A percentile compares a stretch with the other conserved stretches of the same genome.
Evolutionary conservation across 2,329 filamentous ascomycete species (phyloP).

Genomic region (Cladosporium velox): DNA sequence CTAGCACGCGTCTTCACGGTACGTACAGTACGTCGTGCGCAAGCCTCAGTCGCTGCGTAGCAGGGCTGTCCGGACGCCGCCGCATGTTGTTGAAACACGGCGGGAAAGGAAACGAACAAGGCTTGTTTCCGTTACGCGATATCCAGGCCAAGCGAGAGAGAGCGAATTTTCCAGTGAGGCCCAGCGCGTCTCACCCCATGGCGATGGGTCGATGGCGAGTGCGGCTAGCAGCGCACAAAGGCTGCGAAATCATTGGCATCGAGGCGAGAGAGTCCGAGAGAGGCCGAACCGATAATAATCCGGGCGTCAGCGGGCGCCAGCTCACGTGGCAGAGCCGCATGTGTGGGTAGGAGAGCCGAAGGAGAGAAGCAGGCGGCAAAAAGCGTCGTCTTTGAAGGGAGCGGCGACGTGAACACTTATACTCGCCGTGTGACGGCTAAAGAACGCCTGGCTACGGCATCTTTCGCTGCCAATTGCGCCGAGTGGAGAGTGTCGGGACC

Average conservation of each 20-base stretch:
- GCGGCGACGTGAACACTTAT: slow-evolving; percentile 15
- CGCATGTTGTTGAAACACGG: slow-evolving; percentile 9
- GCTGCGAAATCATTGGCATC: background rate
- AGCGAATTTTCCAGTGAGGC: slow-evolving; percentile 14
- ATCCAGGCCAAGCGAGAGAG: background rate
- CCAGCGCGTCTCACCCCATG: slow-evolving; percentile 15
- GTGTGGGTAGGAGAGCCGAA: background rate
- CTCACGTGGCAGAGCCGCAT: slow-evolving; percentile 12
- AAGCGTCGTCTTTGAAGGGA: background rate
- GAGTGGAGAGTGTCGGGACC: slow-evolving; percentile 20
- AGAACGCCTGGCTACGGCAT: slow-evolving; percentile 16
- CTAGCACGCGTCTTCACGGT: background rate
- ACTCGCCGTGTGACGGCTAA: slow-evolving; percentile 19
- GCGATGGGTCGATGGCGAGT: slow-evolving; percentile 8
- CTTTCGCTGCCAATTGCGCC: slow-evolving; percentile 10
- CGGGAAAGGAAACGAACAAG: background rate
- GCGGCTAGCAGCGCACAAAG: slow-evolving; percentile 4
- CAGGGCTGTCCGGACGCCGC: background rate
- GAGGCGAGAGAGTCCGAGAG: background rate
- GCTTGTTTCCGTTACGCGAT: slow-evolving; percentile 3
- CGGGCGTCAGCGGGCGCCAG: background rate
- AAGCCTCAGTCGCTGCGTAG: background rate
- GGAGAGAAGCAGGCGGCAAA: slow-evolving; percentile 1
- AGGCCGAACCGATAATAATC: slow-evolving; percentile 4
- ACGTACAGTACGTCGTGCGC: background rate